Evolutionary conservation across 1,284 basidiomycete genomes (phyloP).

Genomic region (Fomes fomentarius): DNA sequence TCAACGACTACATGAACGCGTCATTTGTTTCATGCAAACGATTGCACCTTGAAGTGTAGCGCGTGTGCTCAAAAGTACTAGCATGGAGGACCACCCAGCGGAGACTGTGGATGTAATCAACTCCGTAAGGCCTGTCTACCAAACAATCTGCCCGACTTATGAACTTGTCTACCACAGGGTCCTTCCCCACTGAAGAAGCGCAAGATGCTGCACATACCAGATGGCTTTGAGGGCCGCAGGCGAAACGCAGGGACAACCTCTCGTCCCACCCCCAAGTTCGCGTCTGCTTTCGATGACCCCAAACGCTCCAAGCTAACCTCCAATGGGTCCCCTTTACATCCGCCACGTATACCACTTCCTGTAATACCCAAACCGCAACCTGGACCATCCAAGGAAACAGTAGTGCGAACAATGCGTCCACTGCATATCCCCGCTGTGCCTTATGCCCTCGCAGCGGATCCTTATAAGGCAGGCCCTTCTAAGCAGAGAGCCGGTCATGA

Average conservation of each 20-base stretch:
- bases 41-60: too few species aligned
- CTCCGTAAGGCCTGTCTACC: neutral
- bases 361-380: neutral
- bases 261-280: constrained; percentile 16
- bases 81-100: neutral
- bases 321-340: neutral
- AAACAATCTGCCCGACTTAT: neutral
- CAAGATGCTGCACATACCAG: constrained; percentile 13
- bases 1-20: too few species aligned
- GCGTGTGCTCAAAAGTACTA: neutral
- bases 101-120: neutral
- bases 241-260: neutral
- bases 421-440: neutral
- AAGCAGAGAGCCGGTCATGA: neutral
- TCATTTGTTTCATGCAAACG: too few species aligned
- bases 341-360: neutral
- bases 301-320: constrained; percentile 10
- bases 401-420: neutral
- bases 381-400: neutral
- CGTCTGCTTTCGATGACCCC: constrained; percentile 19
- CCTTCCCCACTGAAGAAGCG: constrained; percentile 17
- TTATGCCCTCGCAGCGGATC: neutral
- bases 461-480: constrained; percentile 1
- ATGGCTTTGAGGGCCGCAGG: constrained; percentile 13
- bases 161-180: neutral